Conservation (phyloP, 192 early-diverging fungal species). For the Coemansia sp. region DNA sequence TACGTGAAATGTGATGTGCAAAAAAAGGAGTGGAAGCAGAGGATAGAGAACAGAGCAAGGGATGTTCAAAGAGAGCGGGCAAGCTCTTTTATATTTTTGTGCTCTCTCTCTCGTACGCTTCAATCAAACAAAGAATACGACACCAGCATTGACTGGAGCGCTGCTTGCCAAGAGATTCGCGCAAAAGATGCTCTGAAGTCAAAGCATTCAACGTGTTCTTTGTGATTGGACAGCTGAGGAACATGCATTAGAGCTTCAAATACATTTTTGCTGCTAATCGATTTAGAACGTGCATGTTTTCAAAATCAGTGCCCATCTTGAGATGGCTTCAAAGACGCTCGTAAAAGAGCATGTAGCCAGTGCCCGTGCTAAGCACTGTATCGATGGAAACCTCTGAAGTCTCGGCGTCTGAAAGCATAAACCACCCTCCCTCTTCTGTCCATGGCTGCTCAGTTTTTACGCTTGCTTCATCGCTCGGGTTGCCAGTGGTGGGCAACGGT, state of each 20-base stretch:
- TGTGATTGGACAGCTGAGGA: not conserved
- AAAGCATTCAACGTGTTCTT: not conserved
- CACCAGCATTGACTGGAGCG: not conserved
- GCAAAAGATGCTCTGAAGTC: not conserved
- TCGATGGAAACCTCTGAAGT: slow-evolving; percentile 50
- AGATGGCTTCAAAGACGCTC: slow-evolving; percentile 29
- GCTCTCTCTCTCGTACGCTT: not conserved
- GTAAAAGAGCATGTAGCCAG: slow-evolving; percentile 58
- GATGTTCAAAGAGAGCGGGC: not conserved
- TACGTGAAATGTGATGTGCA: not conserved
- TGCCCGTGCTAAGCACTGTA: slow-evolving; percentile 43
- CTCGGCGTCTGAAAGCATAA: slow-evolving; percentile 64
- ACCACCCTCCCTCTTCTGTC: slow-evolving; percentile 55
- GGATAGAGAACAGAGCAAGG: not conserved
- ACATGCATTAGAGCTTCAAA: not conserved
- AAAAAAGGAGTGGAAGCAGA: not conserved
- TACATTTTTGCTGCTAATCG: not conserved
- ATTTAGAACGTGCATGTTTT: not conserved
- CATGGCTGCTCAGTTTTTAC: not conserved
- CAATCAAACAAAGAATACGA: not conserved
- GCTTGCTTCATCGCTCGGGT: not conserved
- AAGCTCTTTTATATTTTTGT: not conserved
- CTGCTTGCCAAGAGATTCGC: not conserved
- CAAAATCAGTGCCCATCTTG: not conserved
- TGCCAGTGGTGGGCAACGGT: not conserved